Conservation (phyloP, 2,329 filamentous ascomycete species). For the Nothophaeocryptopus gaeumannii region DNA sequence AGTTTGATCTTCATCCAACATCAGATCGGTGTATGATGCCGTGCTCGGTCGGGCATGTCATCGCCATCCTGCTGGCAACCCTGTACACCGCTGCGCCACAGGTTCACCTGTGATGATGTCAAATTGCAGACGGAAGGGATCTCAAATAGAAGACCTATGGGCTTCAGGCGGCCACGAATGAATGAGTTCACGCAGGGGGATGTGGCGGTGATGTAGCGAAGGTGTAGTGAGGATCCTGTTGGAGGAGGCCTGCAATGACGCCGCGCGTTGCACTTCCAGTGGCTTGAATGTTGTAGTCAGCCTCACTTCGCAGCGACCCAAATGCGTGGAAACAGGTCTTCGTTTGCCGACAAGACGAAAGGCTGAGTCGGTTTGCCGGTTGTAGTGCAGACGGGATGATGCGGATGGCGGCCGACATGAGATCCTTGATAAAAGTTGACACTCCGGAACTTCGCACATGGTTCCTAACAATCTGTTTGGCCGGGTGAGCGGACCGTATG, state of each 20-base stretch:
- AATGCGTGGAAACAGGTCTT: background rate
- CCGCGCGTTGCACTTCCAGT: background rate
- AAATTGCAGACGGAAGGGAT: too few species aligned
- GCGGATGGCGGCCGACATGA: background rate
- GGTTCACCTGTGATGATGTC: too few species aligned
- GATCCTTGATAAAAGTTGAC: background rate
- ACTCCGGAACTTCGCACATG: background rate
- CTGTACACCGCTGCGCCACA: too few species aligned
- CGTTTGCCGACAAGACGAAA: too few species aligned
- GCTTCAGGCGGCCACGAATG: too few species aligned
- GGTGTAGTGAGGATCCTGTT: background rate
- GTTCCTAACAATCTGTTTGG: constrained; percentile 3
- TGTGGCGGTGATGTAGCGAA: constrained; percentile 8
- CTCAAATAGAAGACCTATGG: too few species aligned
- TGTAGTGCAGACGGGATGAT: background rate
- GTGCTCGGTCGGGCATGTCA: too few species aligned
- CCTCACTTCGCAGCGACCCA: background rate
- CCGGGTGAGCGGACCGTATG: background rate
- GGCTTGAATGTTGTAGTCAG: constrained; percentile 3
- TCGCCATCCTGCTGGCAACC: too few species aligned
- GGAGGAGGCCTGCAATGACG: background rate
- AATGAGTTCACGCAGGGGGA: background rate
- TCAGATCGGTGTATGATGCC: too few species aligned
- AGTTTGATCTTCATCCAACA: too few species aligned
- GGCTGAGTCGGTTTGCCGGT: too few species aligned